These are phyloP conservation scores for Apiospora marii DNA, from an alignment of 2,329 filamentous ascomycete species.

Conservation along the genomic window DNA sequence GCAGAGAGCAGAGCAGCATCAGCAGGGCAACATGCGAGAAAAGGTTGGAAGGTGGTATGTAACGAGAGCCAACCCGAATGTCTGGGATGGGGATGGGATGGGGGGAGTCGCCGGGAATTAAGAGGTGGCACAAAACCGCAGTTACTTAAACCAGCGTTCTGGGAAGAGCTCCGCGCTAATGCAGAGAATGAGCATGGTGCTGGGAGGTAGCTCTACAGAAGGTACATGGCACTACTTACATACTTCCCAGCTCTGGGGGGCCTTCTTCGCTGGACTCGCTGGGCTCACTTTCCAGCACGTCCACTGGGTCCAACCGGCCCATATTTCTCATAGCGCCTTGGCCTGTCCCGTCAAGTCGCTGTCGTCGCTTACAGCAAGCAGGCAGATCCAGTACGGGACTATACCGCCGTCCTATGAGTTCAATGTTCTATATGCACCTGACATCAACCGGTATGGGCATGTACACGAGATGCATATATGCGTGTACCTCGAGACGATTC, in stretches of 20 bases:
- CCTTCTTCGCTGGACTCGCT: background rate
- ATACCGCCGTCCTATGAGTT: background rate
- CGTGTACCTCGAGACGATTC: background rate
- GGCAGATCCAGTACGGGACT: background rate
- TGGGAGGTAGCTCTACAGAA: background rate
- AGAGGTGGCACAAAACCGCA: constrained; percentile 19
- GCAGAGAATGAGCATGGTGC: constrained; percentile 19
- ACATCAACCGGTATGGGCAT: background rate
- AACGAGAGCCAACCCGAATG: constrained; percentile 20
- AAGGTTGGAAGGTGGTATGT: constrained; percentile 16
- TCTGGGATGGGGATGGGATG: constrained; percentile 21
- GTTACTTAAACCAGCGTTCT: constrained; percentile 3
- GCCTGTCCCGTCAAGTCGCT: background rate
- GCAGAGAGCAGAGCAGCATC: constrained; percentile 19
- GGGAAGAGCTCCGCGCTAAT: constrained; percentile 14
- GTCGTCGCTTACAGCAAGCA: background rate
- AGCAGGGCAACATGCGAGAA: constrained; percentile 16
- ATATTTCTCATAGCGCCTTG: constrained; percentile 1
- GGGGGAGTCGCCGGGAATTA: constrained; percentile 20
- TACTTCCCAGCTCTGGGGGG: background rate
- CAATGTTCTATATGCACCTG: background rate
- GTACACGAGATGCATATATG: background rate
- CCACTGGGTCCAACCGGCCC: background rate
- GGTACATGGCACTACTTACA: background rate
- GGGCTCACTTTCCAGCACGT: background rate